A percentile compares a stretch with the other conserved stretches of the same genome.
These are phyloP conservation scores for Schizothecium vesticola DNA, from an alignment of 495 filamentous ascomycete genomes.

Conservation along the genomic window DNA sequence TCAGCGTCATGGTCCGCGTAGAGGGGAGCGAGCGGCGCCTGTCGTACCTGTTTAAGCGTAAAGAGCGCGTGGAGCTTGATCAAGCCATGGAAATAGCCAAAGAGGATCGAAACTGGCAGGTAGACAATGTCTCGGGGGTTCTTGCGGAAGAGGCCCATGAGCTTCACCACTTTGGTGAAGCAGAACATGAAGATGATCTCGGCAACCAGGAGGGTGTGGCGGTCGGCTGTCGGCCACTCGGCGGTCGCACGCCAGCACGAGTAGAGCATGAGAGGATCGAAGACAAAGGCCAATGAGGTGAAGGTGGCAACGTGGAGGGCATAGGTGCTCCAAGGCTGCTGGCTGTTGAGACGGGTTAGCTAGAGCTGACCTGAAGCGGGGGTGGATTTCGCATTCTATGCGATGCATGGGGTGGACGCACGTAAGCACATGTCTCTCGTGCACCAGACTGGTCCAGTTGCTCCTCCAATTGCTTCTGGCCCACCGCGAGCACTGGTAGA, in stretches of 20 bases:
- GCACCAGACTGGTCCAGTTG: slow-evolving; percentile 70
- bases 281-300: slow-evolving; percentile 60
- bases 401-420: slow-evolving; percentile 40
- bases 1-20: slow-evolving; percentile 14
- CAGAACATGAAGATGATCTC: slow-evolving; percentile 48
- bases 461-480: slow-evolving; percentile 77
- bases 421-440: slow-evolving; percentile 63
- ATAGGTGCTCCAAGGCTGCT: slow-evolving; percentile 71
- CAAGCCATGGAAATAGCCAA: slow-evolving; percentile 70
- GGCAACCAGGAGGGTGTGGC: slow-evolving; percentile 41
- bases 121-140: slow-evolving; percentile 64
- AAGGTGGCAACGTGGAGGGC: slow-evolving; percentile 70
- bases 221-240: slow-evolving; percentile 36
- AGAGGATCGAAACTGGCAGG: slow-evolving; percentile 67
- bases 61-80: slow-evolving; percentile 72
- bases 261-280: slow-evolving; percentile 58
- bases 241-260: slow-evolving; percentile 48
- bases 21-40: neutral
- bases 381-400: slow-evolving; percentile 2
- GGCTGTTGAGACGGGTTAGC: slow-evolving; percentile 35
- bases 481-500: slow-evolving; percentile 77
- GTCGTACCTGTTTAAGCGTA: slow-evolving; percentile 63
- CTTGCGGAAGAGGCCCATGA: slow-evolving; percentile 65
- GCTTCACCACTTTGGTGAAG: slow-evolving; percentile 71
- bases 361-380: neutral